Conservation (phyloP, 2,329 filamentous ascomycete genomes). For the Teratosphaeria gauchensis region DNA sequence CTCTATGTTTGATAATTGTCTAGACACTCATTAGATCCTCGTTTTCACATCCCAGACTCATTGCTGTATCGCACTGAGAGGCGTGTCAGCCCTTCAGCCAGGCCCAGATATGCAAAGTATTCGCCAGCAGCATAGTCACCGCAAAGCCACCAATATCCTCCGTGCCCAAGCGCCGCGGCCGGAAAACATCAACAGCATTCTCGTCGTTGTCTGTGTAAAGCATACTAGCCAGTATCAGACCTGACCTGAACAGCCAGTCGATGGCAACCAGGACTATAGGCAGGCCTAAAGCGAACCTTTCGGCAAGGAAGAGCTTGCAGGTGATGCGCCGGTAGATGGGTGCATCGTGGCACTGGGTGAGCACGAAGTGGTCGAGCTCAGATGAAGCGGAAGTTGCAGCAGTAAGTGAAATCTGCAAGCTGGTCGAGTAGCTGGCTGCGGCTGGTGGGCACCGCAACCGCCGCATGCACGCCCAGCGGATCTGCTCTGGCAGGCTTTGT, state of each 20-base stretch:
- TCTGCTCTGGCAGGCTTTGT: slow-evolving; percentile 10
- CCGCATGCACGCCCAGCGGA: slow-evolving; percentile 30
- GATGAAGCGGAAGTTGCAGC: slow-evolving; percentile 24
- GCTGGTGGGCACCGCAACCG: slow-evolving; percentile 33
- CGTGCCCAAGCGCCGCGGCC: slow-evolving; percentile 12
- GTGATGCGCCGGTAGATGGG: slow-evolving; percentile 29
- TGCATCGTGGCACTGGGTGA: slow-evolving; percentile 12
- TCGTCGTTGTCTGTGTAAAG: slow-evolving; percentile 9
- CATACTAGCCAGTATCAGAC: slow-evolving; percentile 16
- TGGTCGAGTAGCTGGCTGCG: slow-evolving; percentile 27
- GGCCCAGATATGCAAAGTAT: slow-evolving; percentile 23
- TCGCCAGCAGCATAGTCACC: slow-evolving; percentile 14
- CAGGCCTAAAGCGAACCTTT: slow-evolving; percentile 30
- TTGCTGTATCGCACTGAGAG: background rate
- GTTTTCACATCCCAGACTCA: background rate
- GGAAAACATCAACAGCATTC: slow-evolving; percentile 16
- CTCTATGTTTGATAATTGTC: background rate
- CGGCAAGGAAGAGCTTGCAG: slow-evolving; percentile 34
- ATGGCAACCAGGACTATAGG: slow-evolving; percentile 22
- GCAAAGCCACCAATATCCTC: slow-evolving; percentile 11
- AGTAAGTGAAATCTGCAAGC: background rate
- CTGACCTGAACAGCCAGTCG: slow-evolving; percentile 16
- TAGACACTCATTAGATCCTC: background rate
- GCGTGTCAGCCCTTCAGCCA: slow-evolving; percentile 17
- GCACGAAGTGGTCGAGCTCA: slow-evolving; percentile 31